phyloP scores from a whole-genome alignment of 768 basidiomycete species.

The Macrolepiota fuliginosa region DNA sequence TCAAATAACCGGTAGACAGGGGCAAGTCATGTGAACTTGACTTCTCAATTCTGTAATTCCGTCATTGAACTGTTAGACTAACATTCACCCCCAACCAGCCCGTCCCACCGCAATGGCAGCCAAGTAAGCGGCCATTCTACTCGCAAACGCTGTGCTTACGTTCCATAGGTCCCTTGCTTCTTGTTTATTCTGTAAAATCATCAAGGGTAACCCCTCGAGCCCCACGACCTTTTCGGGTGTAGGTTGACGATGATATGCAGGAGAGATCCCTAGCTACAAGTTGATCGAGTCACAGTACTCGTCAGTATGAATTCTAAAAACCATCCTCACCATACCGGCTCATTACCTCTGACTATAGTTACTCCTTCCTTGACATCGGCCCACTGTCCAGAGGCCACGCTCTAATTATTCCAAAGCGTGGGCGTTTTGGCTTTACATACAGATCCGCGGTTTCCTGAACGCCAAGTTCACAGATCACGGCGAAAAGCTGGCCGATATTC shows the following conservation, averaged over 20 bases:
- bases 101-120: slow-evolving; percentile 28
- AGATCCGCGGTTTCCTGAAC: background rate
- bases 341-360: slow-evolving; percentile 37
- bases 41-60: background rate
- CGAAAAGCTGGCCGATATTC: slow-evolving; percentile 82
- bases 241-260: slow-evolving; percentile 33
- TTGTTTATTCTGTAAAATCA: slow-evolving; percentile 95
- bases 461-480: slow-evolving; percentile 61
- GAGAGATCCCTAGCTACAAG: slow-evolving; percentile 89
- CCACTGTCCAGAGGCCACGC: slow-evolving; percentile 91
- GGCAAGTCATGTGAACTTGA: background rate
- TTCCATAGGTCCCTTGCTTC: slow-evolving; percentile 47
- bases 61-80: background rate
- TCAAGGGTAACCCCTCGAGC: slow-evolving; percentile 59
- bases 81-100: background rate
- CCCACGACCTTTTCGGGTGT: background rate
- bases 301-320: slow-evolving; percentile 37
- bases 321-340: background rate
- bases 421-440: slow-evolving; percentile 13
- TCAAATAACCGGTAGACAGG: no score
- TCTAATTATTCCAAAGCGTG: slow-evolving; percentile 92
- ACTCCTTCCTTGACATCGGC: slow-evolving; percentile 90
- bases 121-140: slow-evolving; percentile 26
- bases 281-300: slow-evolving; percentile 72
- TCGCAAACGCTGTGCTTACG: background rate